Conservation (phyloP, 805 yeast genomes). For the Yamadazyma kitorensis region DNA sequence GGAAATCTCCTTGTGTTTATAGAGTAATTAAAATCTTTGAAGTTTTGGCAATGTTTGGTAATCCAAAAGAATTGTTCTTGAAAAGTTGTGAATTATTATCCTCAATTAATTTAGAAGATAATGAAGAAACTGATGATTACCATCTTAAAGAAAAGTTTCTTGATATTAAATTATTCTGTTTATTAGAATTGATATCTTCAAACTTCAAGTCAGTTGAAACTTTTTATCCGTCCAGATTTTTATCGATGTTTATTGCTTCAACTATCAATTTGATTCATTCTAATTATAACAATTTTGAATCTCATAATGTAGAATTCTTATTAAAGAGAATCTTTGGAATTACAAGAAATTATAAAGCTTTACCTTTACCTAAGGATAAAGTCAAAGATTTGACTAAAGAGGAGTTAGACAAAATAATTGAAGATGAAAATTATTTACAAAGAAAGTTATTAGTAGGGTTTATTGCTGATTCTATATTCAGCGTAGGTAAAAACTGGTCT, state of each 20-base stretch:
- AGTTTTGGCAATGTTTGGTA: slow-evolving; percentile 64
- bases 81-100: slow-evolving; percentile 65
- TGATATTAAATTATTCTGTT: slow-evolving; percentile 59
- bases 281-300: slow-evolving; percentile 23
- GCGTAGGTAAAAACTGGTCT: slow-evolving; percentile 19
- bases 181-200: slow-evolving; percentile 62
- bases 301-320: slow-evolving; percentile 21
- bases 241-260: slow-evolving; percentile 65
- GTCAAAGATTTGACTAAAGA: slow-evolving; percentile 34
- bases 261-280: slow-evolving; percentile 49
- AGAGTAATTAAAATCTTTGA: slow-evolving; percentile 52
- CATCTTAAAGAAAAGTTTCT: slow-evolving; percentile 28
- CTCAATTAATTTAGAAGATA: slow-evolving; percentile 26
- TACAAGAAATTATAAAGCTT: slow-evolving; percentile 44
- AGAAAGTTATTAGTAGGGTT: slow-evolving; percentile 63
- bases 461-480: slow-evolving; percentile 50
- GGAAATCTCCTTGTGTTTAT: slow-evolving; percentile 39
- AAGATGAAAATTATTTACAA: slow-evolving; percentile 62
- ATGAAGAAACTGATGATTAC: slow-evolving; percentile 9
- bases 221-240: slow-evolving; percentile 73
- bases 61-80: slow-evolving; percentile 76
- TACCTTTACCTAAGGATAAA: slow-evolving; percentile 40
- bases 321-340: slow-evolving; percentile 63
- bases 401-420: slow-evolving; percentile 38
- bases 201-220: slow-evolving; percentile 63